Evolutionary conservation across 2,329 filamentous ascomycete species (phyloP).

Genomic region (Colletotrichum musae): DNA sequence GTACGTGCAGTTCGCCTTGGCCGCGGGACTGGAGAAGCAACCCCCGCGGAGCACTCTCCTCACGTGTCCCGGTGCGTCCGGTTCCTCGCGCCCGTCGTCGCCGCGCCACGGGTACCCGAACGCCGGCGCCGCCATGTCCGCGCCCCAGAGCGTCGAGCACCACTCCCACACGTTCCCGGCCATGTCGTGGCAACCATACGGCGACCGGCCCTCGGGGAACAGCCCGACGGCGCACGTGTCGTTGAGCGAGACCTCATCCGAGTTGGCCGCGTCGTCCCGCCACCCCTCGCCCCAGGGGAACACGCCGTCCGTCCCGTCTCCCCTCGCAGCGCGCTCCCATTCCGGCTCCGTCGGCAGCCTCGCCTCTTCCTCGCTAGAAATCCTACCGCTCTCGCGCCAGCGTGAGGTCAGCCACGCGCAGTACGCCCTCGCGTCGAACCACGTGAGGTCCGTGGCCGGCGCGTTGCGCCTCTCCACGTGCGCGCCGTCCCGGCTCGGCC

Average conservation of each 20-base stretch:
- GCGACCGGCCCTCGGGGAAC: slow-evolving; percentile 16
- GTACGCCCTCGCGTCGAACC: slow-evolving; percentile 22
- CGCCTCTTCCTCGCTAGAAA: neutral
- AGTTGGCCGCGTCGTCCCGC: neutral
- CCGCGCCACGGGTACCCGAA: slow-evolving; percentile 20
- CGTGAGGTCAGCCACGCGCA: slow-evolving; percentile 18
- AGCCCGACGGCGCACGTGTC: slow-evolving; percentile 16
- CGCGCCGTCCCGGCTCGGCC: slow-evolving; percentile 6
- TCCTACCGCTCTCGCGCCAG: neutral
- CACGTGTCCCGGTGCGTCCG: neutral
- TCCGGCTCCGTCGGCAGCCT: slow-evolving; percentile 25
- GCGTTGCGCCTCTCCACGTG: slow-evolving; percentile 9
- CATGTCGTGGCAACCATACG: slow-evolving; percentile 21
- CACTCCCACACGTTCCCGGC: slow-evolving; percentile 30
- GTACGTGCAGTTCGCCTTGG: slow-evolving; percentile 31
- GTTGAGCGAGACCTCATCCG: slow-evolving; percentile 13
- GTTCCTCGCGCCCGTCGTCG: slow-evolving; percentile 3
- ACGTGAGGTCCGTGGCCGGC: slow-evolving; percentile 31
- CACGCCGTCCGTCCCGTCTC: neutral
- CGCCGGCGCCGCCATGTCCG: slow-evolving; percentile 14
- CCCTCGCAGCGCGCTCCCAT: slow-evolving; percentile 21
- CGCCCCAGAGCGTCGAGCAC: slow-evolving; percentile 34
- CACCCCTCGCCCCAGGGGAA: slow-evolving; percentile 18
- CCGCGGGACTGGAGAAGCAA: slow-evolving; percentile 9
- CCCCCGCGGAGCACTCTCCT: slow-evolving; percentile 14